A percentile compares a stretch with the other conserved stretches of the same genome.
phyloP scores from a whole-genome alignment of 225 moss, liverwort and hornwort genomes.

The Polytrichum formosum region DNA sequence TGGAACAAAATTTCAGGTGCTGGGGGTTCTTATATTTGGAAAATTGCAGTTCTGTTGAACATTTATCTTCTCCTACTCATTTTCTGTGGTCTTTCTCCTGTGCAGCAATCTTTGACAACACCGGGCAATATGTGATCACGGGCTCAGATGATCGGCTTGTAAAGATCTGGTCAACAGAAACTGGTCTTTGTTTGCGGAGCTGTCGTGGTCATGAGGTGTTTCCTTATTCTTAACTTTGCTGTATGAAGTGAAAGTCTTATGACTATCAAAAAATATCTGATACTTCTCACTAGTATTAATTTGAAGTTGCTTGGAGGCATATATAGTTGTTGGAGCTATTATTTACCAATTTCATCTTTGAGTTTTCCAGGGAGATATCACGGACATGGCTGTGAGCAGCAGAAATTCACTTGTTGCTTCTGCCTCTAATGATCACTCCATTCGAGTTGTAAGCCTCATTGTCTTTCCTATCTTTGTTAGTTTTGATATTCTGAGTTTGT shows the following conservation, averaged over 20 bases:
- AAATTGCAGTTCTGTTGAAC: neutral
- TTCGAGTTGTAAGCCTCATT: constrained; percentile 56
- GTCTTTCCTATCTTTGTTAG: neutral
- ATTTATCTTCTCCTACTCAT: neutral
- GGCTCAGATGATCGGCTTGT: constrained; percentile 74
- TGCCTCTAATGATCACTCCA: constrained; percentile 62
- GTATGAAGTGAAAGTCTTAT: no score
- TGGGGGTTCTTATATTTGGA: no score
- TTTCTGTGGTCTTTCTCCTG: neutral
- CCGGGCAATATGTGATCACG: constrained; percentile 65
- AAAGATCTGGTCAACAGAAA: constrained; percentile 69
- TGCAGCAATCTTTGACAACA: constrained; percentile 66
- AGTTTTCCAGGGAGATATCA: constrained; percentile 54
- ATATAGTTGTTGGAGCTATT: neutral
- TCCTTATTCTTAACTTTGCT: neutral
- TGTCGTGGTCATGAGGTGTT: constrained; percentile 71
- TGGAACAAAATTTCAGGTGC: no score
- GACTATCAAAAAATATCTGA: no score
- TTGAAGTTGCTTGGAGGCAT: neutral
- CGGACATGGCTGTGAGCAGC: constrained; percentile 63
- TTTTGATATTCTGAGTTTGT: neutral
- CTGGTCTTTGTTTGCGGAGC: constrained; percentile 60
- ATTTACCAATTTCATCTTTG: neutral
- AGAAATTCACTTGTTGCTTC: constrained; percentile 57
- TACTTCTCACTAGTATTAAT: no score